Conservation (phyloP, 768 basidiomycete genomes). For the Mycena haematopus region DNA sequence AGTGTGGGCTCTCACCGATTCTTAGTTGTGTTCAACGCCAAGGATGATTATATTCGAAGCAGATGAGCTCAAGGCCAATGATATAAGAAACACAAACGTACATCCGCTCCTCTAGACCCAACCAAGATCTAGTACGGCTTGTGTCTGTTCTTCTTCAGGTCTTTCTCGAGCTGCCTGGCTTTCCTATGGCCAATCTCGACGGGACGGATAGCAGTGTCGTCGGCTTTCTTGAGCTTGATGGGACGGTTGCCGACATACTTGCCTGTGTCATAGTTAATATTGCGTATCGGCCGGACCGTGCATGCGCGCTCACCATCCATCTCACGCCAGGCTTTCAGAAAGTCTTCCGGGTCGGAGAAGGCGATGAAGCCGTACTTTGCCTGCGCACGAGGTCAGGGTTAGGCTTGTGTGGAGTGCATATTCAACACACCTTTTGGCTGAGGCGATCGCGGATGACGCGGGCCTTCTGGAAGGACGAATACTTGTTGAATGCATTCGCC, state of each 20-base stretch:
- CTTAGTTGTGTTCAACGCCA: not conserved
- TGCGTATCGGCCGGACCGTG: not conserved
- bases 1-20: not conserved
- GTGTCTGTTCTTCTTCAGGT: conserved; percentile 88
- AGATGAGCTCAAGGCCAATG: conserved; percentile 24
- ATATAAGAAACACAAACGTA: conserved; percentile 25
- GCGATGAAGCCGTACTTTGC: conserved; percentile 98
- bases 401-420: not conserved
- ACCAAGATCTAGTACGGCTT: conserved; percentile 71
- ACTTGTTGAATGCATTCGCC: conserved; percentile 91
- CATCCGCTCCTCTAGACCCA: conserved; percentile 9
- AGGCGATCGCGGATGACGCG: conserved; percentile 94
- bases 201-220: conserved; percentile 81
- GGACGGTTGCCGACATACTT: conserved; percentile 99
- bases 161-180: conserved; percentile 88
- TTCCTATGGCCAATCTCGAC: conserved; percentile 95
- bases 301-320: conserved; percentile 82
- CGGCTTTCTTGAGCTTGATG: conserved; percentile 95
- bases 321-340: conserved; percentile 98
- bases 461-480: conserved; percentile 92
- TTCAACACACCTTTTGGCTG: conserved; percentile 77
- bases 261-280: conserved; percentile 47
- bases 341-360: conserved; percentile 98
- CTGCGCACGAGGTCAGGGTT: conserved; percentile 44
- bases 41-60: conserved; percentile 27